These are phyloP conservation scores for Cryptococcus sp. DNA, from an alignment of 1,284 basidiomycete species.

Conservation along the genomic window DNA sequence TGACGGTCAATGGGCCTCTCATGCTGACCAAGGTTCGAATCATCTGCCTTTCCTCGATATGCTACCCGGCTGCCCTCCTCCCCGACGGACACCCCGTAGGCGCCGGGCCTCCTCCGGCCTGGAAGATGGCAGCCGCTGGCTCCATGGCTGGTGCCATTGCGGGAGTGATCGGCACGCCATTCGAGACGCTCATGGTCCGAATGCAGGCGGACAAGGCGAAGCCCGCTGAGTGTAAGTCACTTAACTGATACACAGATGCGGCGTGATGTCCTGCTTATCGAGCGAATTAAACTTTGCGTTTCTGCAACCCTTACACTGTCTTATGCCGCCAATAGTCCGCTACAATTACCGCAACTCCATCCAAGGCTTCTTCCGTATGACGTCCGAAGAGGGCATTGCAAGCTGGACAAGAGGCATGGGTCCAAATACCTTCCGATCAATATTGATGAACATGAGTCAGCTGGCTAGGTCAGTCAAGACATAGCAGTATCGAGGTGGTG, in stretches of 20 bases:
- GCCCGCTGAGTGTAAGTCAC: slow-evolving; percentile 62
- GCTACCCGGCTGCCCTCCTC: neutral
- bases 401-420: slow-evolving; percentile 76
- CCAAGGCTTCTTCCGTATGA: slow-evolving; percentile 82
- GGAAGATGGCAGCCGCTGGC: slow-evolving; percentile 78
- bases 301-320: too few relatives aligned
- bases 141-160: slow-evolving; percentile 73
- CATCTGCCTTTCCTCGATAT: neutral
- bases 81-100: slow-evolving; percentile 14
- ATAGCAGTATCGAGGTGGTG: neutral
- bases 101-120: slow-evolving; percentile 62
- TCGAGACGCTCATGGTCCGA: slow-evolving; percentile 79
- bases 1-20: too few relatives aligned
- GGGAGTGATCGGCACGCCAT: slow-evolving; percentile 84
- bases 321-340: slow-evolving; percentile 56
- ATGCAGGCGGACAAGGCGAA: slow-evolving; percentile 87
- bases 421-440: slow-evolving; percentile 80
- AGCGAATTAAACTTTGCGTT: too few relatives aligned
- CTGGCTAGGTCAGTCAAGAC: slow-evolving; percentile 67
- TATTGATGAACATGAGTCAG: slow-evolving; percentile 90
- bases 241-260: too few relatives aligned
- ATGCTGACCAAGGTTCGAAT: too few relatives aligned
- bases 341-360: slow-evolving; percentile 85
- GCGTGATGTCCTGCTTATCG: neutral
- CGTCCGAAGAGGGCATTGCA: slow-evolving; percentile 74